phyloP scores from a whole-genome alignment of 1,284 basidiomycete genomes.

The Microbotryum lychnidis-dioicae region DNA sequence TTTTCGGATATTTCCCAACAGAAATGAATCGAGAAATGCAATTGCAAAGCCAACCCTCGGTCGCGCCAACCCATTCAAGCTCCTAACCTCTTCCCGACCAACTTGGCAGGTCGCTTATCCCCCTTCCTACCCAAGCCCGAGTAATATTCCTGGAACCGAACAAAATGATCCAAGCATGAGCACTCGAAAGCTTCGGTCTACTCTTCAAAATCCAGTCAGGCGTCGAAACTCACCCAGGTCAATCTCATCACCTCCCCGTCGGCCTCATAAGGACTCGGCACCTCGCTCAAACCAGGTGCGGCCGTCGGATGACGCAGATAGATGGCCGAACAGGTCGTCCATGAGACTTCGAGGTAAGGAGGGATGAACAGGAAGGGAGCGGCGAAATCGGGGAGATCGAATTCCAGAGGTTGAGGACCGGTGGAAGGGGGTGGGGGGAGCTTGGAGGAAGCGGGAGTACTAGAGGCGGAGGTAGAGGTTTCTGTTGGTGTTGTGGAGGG shows the following conservation, averaged over 20 bases:
- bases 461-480: constrained; percentile 12
- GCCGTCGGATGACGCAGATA: constrained; percentile 95
- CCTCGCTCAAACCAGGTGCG: constrained; percentile 81
- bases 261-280: constrained; percentile 86
- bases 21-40: too few species aligned
- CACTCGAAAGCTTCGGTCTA: background rate
- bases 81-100: background rate
- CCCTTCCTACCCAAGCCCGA: background rate
- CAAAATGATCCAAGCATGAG: background rate
- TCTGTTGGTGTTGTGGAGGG: constrained; percentile 14
- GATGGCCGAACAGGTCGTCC: constrained; percentile 81
- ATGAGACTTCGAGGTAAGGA: constrained; percentile 86
- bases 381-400: constrained; percentile 78
- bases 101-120: background rate
- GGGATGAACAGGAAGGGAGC: constrained; percentile 91
- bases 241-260: constrained; percentile 77
- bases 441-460: constrained; percentile 18
- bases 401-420: constrained; percentile 41
- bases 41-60: too few species aligned
- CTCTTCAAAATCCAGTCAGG: background rate
- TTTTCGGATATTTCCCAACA: too few species aligned
- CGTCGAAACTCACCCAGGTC: constrained; percentile 54
- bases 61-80: background rate
- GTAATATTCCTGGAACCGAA: background rate
- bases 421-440: constrained; percentile 21